phyloP scores from a whole-genome alignment of 257 asterid species.

The Plectranthus barbatus region DNA sequence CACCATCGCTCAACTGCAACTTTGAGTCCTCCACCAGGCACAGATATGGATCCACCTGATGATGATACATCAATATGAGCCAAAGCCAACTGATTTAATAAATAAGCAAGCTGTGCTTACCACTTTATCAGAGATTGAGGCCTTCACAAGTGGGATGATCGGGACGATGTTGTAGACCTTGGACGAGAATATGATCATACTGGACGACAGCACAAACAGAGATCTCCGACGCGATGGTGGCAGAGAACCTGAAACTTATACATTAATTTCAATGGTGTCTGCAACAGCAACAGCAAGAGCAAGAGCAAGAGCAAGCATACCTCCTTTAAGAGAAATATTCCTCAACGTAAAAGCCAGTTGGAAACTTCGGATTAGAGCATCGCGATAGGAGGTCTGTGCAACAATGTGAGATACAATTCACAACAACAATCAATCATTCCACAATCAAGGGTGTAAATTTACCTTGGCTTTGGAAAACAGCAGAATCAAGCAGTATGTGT shows the following conservation, averaged over 20 bases:
- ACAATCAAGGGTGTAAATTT: neutral
- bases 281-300: too few species aligned
- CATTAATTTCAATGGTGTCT: too few species aligned
- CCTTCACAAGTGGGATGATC: constrained; percentile 45
- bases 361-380: constrained; percentile 68
- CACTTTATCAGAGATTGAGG: constrained; percentile 42
- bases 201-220: constrained; percentile 73
- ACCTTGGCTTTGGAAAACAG: constrained; percentile 93
- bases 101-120: constrained; percentile 20
- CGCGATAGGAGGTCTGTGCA: constrained; percentile 67
- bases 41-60: constrained; percentile 88
- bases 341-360: constrained; percentile 83
- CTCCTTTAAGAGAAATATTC: constrained; percentile 54
- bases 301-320: constrained; percentile 35
- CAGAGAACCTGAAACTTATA: constrained; percentile 51
- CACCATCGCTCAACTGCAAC: constrained; percentile 51
- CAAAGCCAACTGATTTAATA: neutral
- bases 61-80: constrained; percentile 12
- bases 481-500: constrained; percentile 78
- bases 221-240: constrained; percentile 92
- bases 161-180: constrained; percentile 65
- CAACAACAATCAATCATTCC: too few species aligned
- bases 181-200: constrained; percentile 77
- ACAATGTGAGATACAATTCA: too few species aligned
- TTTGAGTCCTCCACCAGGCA: constrained; percentile 71